Conservation (phyloP, 371 early-diverging fungal species). For the Nosema muscidifuracis region DNA sequence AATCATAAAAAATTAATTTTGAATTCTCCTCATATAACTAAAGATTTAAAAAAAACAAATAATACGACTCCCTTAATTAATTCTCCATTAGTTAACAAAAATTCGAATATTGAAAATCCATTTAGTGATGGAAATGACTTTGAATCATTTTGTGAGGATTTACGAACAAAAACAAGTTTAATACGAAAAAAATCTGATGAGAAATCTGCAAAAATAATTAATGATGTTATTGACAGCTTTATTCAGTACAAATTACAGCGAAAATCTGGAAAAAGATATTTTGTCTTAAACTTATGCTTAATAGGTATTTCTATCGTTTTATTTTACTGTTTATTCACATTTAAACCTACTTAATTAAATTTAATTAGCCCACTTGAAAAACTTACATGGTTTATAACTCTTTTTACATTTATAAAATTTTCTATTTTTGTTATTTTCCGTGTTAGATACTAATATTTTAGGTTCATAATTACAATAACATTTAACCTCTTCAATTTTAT, state of each 20-base stretch:
- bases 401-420: conserved; percentile 62
- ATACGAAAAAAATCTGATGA: background rate
- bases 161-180: conserved; percentile 1
- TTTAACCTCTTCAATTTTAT: conserved; percentile 44
- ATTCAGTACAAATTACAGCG: background rate
- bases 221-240: conserved; percentile 1
- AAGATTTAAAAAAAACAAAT: background rate
- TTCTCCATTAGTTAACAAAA: background rate
- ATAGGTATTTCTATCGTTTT: no score
- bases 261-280: no score
- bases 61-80: background rate
- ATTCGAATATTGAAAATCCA: background rate
- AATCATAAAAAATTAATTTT: background rate
- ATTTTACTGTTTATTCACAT: background rate
- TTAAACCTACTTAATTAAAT: background rate
- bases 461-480: conserved; percentile 60
- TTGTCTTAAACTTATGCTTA: no score
- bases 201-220: background rate
- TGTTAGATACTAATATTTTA: conserved; percentile 48
- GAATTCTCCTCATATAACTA: no score
- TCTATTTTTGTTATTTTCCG: conserved; percentile 57
- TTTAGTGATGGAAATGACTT: background rate
- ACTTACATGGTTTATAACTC: conserved; percentile 60
- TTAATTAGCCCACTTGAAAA: conserved; percentile 61
- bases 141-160: conserved; percentile 12